Percentiles rank a stretch among this genome's conserved stretches.
phyloP scores from a whole-genome alignment of 805 yeast genomes.

The Teunomyces stri region DNA sequence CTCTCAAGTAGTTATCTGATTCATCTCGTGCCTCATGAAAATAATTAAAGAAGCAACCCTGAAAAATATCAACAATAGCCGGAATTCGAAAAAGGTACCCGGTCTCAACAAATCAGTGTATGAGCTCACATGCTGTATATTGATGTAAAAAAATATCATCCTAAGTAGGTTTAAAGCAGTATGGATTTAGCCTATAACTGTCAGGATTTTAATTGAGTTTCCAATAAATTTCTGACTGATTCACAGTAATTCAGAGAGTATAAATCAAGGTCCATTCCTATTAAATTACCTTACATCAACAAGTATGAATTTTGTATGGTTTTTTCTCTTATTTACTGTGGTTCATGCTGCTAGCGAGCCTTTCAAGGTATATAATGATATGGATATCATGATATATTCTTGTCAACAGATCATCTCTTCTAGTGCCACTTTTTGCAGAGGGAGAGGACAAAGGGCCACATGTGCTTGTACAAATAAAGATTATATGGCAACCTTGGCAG shows the following conservation, averaged over 20 bases:
- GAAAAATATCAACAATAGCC: not conserved
- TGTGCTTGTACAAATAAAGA: conserved; percentile 26
- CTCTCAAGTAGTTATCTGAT: too few species aligned
- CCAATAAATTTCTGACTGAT: not conserved
- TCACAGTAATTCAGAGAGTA: not conserved
- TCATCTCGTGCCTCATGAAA: too few species aligned
- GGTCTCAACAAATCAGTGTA: not conserved
- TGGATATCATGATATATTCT: conserved; percentile 1
- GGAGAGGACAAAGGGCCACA: not conserved
- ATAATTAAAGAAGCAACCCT: too few species aligned
- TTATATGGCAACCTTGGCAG: conserved; percentile 30
- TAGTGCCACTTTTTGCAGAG: conserved; percentile 8
- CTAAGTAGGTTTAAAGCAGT: not conserved
- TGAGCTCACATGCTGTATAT: not conserved
- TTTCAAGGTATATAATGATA: not conserved
- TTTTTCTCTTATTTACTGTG: not conserved
- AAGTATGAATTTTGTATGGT: not conserved
- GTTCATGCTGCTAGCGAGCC: not conserved
- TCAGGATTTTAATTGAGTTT: not conserved
- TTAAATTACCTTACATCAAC: not conserved
- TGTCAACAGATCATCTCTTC: conserved; percentile 8
- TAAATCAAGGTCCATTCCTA: not conserved
- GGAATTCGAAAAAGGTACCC: not conserved
- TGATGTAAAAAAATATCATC: not conserved
- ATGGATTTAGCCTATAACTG: not conserved